Conservation (phyloP, 768 basidiomycete species). For the Porphyrellus cyaneotinctus region DNA sequence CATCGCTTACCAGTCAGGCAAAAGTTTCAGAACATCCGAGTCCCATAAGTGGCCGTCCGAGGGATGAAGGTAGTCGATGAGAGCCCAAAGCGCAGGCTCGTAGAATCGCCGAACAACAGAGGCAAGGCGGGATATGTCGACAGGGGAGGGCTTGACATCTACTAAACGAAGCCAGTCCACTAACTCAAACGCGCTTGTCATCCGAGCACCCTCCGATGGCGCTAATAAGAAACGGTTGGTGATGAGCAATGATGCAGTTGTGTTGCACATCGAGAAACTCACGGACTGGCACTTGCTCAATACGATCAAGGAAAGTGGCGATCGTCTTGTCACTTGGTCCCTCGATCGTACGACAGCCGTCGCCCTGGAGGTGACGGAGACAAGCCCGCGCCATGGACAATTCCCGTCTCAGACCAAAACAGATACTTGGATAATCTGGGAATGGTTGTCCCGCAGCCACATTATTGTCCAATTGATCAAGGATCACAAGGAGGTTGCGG, state of each 20-base stretch:
- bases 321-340: conserved; percentile 19
- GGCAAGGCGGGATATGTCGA: conserved; percentile 41
- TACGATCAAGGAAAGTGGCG: conserved; percentile 41
- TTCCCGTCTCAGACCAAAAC: conserved; percentile 43
- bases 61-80: conserved; percentile 46
- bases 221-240: conserved; percentile 31
- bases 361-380: conserved; percentile 32
- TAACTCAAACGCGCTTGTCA: conserved; percentile 47
- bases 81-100: conserved; percentile 36
- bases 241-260: background rate
- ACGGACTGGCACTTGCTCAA: conserved; percentile 47
- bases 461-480: conserved; percentile 36
- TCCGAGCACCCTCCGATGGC: conserved; percentile 31
- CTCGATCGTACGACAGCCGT: background rate
- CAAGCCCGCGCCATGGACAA: conserved; percentile 37
- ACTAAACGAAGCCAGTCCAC: conserved; percentile 62
- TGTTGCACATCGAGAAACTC: conserved; percentile 23
- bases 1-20: conserved; percentile 28
- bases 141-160: conserved; percentile 30
- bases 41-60: conserved; percentile 40
- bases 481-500: conserved; percentile 27
- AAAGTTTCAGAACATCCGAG: conserved; percentile 15
- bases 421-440: conserved; percentile 32
- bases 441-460: conserved; percentile 31
- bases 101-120: conserved; percentile 40